Percentiles rank a stretch among this genome's conserved stretches.
phyloP scores from a whole-genome alignment of 2,329 filamentous ascomycete genomes.

The Penicillium frequentans region DNA sequence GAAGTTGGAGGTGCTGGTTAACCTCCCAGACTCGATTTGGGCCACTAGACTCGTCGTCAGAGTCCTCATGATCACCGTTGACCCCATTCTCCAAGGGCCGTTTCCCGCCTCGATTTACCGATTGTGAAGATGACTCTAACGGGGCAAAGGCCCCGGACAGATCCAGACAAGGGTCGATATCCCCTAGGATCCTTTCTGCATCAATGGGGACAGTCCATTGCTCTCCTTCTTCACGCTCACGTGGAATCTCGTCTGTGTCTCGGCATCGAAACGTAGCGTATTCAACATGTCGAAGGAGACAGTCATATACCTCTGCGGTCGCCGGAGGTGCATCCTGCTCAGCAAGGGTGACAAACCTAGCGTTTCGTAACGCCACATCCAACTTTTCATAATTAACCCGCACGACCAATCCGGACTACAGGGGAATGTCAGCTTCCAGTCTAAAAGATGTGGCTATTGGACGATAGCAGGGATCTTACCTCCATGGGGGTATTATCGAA shows the following conservation, averaged over 20 bases:
- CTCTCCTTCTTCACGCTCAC: constrained; percentile 44
- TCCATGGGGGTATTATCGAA: constrained; percentile 39
- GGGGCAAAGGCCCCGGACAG: constrained; percentile 38
- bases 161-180: constrained; percentile 39
- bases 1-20: constrained; percentile 51
- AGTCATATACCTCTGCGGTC: constrained; percentile 76
- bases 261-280: constrained; percentile 68
- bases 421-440: constrained; percentile 5
- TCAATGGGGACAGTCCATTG: constrained; percentile 38
- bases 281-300: constrained; percentile 70
- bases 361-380: constrained; percentile 76
- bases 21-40: constrained; percentile 35
- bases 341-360: constrained; percentile 71
- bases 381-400: constrained; percentile 85
- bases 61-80: constrained; percentile 48
- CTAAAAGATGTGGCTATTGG: not conserved
- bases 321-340: constrained; percentile 68
- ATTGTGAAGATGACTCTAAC: constrained; percentile 23
- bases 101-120: constrained; percentile 31
- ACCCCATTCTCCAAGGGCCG: constrained; percentile 29
- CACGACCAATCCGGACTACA: constrained; percentile 69
- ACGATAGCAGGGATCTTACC: constrained; percentile 25
- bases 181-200: constrained; percentile 34
- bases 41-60: constrained; percentile 33
- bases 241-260: constrained; percentile 36